These are phyloP conservation scores for Capsicum chinense DNA, from an alignment of 257 asterid genomes.

Conservation along the genomic window DNA sequence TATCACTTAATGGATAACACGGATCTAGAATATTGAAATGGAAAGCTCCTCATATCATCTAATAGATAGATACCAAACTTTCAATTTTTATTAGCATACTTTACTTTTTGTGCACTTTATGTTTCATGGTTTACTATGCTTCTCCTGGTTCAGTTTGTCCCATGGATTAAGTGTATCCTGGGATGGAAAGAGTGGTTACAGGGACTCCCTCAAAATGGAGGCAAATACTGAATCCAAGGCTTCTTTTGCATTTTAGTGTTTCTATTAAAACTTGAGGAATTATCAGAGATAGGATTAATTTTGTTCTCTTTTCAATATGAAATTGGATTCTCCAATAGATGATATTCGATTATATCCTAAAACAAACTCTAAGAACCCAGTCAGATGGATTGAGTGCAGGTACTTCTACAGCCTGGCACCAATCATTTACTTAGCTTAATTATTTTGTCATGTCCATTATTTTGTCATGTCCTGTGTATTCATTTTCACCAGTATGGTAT, in stretches of 20 bases:
- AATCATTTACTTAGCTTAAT: slow-evolving; percentile 22
- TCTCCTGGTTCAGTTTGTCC: slow-evolving; percentile 66
- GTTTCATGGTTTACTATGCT: slow-evolving; percentile 16
- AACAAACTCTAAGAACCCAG: slow-evolving; percentile 58
- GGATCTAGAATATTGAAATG: slow-evolving; percentile 87
- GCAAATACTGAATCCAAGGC: slow-evolving; percentile 79
- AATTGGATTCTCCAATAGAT: slow-evolving; percentile 50
- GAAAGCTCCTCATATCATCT: slow-evolving; percentile 92
- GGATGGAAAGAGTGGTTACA: slow-evolving; percentile 69
- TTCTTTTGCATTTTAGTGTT: slow-evolving; percentile 33
- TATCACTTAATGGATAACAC: slow-evolving; percentile 71
- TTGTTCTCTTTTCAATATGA: slow-evolving; percentile 33
- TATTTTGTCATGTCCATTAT: not conserved
- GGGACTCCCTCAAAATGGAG: slow-evolving; percentile 75
- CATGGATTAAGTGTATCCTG: slow-evolving; percentile 86
- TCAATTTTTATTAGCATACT: slow-evolving; percentile 14
- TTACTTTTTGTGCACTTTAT: not conserved
- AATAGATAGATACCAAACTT: slow-evolving; percentile 55
- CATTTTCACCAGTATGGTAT: slow-evolving; percentile 1
- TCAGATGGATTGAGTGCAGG: slow-evolving; percentile 98
- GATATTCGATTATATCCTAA: slow-evolving; percentile 52
- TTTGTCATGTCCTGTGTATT: not conserved
- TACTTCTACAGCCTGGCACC: slow-evolving; percentile 31
- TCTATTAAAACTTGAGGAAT: slow-evolving; percentile 10
- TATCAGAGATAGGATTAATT: not conserved